phyloP scores from a whole-genome alignment of 2,329 filamentous ascomycete genomes.

The Ophiosphaerella narmari region DNA sequence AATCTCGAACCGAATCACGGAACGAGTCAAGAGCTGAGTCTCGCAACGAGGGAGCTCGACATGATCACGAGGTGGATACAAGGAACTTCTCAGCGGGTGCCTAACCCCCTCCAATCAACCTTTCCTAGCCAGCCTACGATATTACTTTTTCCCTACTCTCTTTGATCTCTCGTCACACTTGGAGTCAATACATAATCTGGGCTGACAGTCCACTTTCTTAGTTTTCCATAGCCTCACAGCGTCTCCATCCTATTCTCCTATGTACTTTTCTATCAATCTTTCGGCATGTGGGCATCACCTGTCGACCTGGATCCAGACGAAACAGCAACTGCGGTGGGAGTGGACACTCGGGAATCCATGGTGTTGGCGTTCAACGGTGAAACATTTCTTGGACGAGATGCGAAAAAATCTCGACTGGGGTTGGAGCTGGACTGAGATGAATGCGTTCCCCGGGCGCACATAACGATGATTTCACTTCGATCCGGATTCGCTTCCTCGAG shows the following conservation, averaged over 20 bases:
- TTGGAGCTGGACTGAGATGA: slow-evolving; percentile 35
- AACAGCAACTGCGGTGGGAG: slow-evolving; percentile 18
- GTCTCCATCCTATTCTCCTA: slow-evolving; percentile 33
- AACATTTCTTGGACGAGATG: slow-evolving; percentile 22
- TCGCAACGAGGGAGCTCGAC: slow-evolving; percentile 25
- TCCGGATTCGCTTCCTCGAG: slow-evolving; percentile 1
- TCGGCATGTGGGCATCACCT: slow-evolving; percentile 31
- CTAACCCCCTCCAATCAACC: slow-evolving; percentile 12
- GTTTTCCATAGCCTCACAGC: slow-evolving; percentile 19
- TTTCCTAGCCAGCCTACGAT: slow-evolving; percentile 1
- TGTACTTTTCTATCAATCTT: slow-evolving; percentile 37
- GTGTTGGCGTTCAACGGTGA: slow-evolving; percentile 31
- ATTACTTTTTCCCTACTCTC: slow-evolving; percentile 9
- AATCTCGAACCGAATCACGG: slow-evolving; percentile 30
- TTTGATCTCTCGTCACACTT: slow-evolving; percentile 9
- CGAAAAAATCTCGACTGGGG: slow-evolving; percentile 31
- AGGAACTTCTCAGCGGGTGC: slow-evolving; percentile 33
- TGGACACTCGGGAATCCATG: slow-evolving; percentile 17
- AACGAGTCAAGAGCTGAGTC: slow-evolving; percentile 20
- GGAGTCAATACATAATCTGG: slow-evolving; percentile 26
- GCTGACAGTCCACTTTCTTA: slow-evolving; percentile 40
- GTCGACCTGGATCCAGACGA: slow-evolving; percentile 32
- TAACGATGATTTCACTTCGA: slow-evolving; percentile 18
- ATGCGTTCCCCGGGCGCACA: not conserved
- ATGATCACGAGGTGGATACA: slow-evolving; percentile 32